These are phyloP conservation scores for Mortierella sp. DNA, from an alignment of 371 early-diverging fungal genomes.

Conservation along the genomic window DNA sequence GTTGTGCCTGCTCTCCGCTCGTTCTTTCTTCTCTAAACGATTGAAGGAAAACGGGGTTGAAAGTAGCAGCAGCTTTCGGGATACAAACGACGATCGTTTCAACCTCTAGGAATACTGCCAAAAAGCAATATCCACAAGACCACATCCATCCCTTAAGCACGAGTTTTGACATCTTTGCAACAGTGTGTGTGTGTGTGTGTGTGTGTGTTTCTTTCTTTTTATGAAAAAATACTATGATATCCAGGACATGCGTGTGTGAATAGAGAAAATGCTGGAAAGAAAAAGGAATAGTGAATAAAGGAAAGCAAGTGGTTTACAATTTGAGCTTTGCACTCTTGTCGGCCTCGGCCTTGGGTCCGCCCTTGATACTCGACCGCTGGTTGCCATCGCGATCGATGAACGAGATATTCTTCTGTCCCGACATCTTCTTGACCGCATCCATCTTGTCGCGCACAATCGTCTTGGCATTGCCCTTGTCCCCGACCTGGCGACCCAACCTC, in stretches of 20 bases:
- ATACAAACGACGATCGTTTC: too few relatives aligned
- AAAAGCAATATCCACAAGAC: too few relatives aligned
- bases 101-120: too few relatives aligned
- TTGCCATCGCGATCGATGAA: slow-evolving; percentile 74
- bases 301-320: slow-evolving; percentile 21
- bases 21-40: background rate
- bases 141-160: too few relatives aligned
- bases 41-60: too few relatives aligned
- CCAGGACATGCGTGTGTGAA: slow-evolving; percentile 15
- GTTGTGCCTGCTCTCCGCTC: background rate
- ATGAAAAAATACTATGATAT: slow-evolving; percentile 12
- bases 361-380: slow-evolving; percentile 59
- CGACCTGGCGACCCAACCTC: slow-evolving; percentile 65
- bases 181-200: too few relatives aligned
- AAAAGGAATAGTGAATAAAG: background rate
- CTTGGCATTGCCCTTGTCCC: slow-evolving; percentile 61
- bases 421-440: slow-evolving; percentile 78
- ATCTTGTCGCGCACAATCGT: slow-evolving; percentile 64
- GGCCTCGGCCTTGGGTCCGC: slow-evolving; percentile 17
- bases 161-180: too few relatives aligned
- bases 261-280: slow-evolving; percentile 6
- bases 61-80: background rate
- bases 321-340: slow-evolving; percentile 57
- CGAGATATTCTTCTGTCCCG: slow-evolving; percentile 76
- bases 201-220: background rate